Percentiles rank a stretch among this genome's conserved stretches.
Conservation (phyloP, 2,329 filamentous ascomycete genomes). For the Arthrocladium fulminans region DNA sequence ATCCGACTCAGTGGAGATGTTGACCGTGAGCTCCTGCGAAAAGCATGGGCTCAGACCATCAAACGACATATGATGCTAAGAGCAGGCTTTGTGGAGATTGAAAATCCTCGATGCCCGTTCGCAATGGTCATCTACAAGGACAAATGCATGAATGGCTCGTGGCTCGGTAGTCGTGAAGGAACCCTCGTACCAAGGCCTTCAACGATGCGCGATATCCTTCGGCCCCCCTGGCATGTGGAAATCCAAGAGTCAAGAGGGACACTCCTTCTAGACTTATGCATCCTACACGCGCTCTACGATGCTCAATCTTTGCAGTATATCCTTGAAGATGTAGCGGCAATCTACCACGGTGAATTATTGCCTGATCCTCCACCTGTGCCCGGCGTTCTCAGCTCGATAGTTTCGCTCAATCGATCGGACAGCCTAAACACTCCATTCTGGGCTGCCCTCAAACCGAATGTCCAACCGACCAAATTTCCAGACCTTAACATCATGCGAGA, state of each 20-base stretch:
- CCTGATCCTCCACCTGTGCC: constrained; percentile 9
- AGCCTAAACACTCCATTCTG: constrained; percentile 49
- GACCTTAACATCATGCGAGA: constrained; percentile 56
- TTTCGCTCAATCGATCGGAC: constrained; percentile 35
- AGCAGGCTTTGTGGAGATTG: constrained; percentile 59
- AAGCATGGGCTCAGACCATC: constrained; percentile 53
- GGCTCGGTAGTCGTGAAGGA: constrained; percentile 25
- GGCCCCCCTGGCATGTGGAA: constrained; percentile 55
- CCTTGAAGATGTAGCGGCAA: constrained; percentile 48
- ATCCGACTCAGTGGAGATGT: constrained; percentile 41
- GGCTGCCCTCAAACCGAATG: constrained; percentile 45
- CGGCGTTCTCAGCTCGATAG: constrained; percentile 33
- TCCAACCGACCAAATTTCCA: constrained; percentile 64
- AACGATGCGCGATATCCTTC: constrained; percentile 34
- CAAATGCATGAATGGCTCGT: constrained; percentile 31
- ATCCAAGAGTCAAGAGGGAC: constrained; percentile 32
- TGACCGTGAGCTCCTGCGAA: constrained; percentile 35
- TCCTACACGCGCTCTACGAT: constrained; percentile 82
- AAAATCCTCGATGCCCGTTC: constrained; percentile 55
- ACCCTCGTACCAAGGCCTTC: not conserved
- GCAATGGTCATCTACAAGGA: constrained; percentile 60
- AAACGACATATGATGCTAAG: constrained; percentile 61
- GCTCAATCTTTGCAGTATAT: constrained; percentile 62
- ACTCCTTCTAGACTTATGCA: constrained; percentile 40
- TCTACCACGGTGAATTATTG: constrained; percentile 27